Percentiles rank a stretch among this genome's conserved stretches.
These are phyloP conservation scores for Begonia loranthoides DNA, from an alignment of 306 rosid genomes.

Conservation along the genomic window DNA sequence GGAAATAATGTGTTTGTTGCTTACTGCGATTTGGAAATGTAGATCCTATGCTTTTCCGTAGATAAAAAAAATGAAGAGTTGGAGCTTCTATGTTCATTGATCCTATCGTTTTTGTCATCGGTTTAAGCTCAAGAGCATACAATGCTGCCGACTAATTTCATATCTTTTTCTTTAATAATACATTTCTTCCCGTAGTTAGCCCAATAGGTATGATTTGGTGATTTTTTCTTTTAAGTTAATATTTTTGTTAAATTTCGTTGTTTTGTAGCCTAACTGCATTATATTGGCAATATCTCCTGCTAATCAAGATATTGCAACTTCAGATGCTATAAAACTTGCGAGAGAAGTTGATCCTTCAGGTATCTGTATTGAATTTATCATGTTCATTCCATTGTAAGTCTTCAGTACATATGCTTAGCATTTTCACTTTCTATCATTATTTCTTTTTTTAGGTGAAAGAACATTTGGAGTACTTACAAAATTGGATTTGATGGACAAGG, in stretches of 20 bases:
- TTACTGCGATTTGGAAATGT: too few species aligned
- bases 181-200: too few species aligned
- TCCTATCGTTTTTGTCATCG: too few species aligned
- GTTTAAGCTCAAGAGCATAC: too few species aligned
- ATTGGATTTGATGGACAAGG: constrained; percentile 94
- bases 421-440: constrained; percentile 6
- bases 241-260: constrained; percentile 4
- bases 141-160: too few species aligned
- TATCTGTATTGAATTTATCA: constrained; percentile 8
- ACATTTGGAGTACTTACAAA: constrained; percentile 94
- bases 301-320: constrained; percentile 96
- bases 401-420: background rate
- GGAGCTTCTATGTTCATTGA: too few species aligned
- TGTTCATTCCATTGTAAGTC: background rate
- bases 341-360: constrained; percentile 91
- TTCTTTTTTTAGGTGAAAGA: constrained; percentile 62
- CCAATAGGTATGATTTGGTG: too few species aligned
- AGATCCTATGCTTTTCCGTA: too few species aligned
- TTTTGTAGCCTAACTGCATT: constrained; percentile 80
- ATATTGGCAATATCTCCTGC: constrained; percentile 93
- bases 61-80: too few species aligned
- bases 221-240: too few species aligned
- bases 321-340: constrained; percentile 88
- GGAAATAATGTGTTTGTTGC: too few species aligned
- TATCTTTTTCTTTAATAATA: too few species aligned